phyloP scores from a whole-genome alignment of 129 eudicot genomes.

The Lactuca sativa region DNA sequence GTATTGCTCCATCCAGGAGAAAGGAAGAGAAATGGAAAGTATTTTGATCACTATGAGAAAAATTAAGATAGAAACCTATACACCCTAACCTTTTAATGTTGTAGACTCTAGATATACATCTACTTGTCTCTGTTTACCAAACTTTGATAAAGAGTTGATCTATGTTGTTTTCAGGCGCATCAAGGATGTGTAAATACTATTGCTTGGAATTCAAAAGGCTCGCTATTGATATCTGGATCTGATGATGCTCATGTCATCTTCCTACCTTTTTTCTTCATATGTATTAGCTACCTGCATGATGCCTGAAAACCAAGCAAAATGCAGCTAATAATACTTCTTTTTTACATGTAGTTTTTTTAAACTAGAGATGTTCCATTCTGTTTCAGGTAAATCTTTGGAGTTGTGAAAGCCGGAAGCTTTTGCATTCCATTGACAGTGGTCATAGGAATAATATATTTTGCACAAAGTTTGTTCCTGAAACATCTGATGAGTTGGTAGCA shows the following conservation, averaged over 20 bases:
- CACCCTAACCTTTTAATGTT: neutral
- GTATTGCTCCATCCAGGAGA: neutral
- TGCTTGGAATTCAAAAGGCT: constrained; percentile 91
- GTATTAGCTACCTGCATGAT: constrained; percentile 17
- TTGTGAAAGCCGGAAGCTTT: constrained; percentile 61
- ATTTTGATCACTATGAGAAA: neutral
- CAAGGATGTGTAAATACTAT: constrained; percentile 85
- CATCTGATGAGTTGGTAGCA: constrained; percentile 82
- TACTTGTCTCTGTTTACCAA: constrained; percentile 4
- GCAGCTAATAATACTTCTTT: neutral
- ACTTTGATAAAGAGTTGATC: neutral
- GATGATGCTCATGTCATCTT: constrained; percentile 72
- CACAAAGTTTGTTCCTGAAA: constrained; percentile 90
- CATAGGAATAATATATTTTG: constrained; percentile 89
- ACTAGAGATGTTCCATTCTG: constrained; percentile 19
- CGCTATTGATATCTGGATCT: constrained; percentile 89
- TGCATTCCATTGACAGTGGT: constrained; percentile 79
- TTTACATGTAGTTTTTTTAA: neutral
- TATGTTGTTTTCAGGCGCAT: constrained; percentile 61
- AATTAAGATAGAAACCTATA: no score
- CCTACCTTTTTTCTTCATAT: constrained; percentile 9
- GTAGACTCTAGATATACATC: neutral
- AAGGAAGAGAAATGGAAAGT: constrained; percentile 1
- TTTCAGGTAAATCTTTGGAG: constrained; percentile 86
- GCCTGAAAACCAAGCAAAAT: constrained; percentile 14